Conservation (phyloP, 257 asterid species). For the Capsicum chinense region DNA sequence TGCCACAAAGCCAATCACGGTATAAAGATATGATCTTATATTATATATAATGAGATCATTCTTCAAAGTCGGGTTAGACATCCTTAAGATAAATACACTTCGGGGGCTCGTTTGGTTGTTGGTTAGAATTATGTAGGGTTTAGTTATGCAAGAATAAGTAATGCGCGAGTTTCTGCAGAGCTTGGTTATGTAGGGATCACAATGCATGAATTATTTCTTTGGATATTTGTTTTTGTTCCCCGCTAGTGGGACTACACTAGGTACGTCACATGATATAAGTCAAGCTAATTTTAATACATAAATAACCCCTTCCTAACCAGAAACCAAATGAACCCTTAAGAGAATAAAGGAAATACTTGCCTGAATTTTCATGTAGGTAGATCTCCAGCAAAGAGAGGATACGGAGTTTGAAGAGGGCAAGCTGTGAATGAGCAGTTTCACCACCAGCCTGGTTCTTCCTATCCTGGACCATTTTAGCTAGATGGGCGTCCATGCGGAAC, state of each 20-base stretch:
- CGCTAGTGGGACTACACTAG: background rate
- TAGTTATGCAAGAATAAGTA: background rate
- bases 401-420: constrained; percentile 92
- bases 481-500: constrained; percentile 83
- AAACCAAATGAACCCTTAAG: background rate
- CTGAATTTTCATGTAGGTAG: constrained; percentile 94
- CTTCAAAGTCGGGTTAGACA: background rate
- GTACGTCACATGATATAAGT: background rate
- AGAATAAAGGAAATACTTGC: constrained; percentile 47
- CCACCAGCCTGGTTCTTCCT: constrained; percentile 84
- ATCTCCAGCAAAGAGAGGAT: constrained; percentile 93
- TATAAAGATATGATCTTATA: background rate
- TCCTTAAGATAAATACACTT: background rate
- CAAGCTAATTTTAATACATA: background rate
- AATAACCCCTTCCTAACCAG: background rate
- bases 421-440: constrained; percentile 98
- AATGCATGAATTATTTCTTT: constrained; percentile 1
- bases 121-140: background rate
- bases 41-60: background rate
- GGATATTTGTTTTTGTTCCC: background rate
- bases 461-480: constrained; percentile 69
- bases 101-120: background rate
- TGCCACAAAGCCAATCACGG: background rate
- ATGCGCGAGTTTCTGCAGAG: background rate
- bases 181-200: background rate